phyloP scores from a whole-genome alignment of 192 early-diverging fungal species.

The Rhizophagus sp. region DNA sequence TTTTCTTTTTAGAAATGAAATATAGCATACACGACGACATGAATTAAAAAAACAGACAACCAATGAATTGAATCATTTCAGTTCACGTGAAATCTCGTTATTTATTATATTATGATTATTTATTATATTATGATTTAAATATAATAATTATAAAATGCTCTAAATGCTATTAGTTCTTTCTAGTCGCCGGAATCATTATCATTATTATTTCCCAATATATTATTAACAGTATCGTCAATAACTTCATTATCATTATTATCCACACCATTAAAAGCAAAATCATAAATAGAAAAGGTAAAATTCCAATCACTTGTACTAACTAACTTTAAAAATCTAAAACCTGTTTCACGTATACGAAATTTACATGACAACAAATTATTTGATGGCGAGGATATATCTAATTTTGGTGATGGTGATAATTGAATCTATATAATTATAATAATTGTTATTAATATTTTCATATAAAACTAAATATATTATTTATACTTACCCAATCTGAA shows the following conservation, averaged over 20 bases:
- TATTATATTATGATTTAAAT: no score
- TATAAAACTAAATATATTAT: neutral
- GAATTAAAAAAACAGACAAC: no score
- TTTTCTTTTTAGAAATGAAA: no score
- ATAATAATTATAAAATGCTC: no score
- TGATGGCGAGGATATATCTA: neutral
- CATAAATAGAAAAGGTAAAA: conserved; percentile 39
- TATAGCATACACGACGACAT: no score
- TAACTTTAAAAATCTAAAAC: conserved; percentile 46
- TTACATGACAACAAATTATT: neutral
- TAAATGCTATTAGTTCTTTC: no score
- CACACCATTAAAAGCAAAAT: conserved; percentile 42
- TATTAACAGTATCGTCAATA: neutral
- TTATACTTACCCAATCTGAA: conserved; percentile 37
- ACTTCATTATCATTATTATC: neutral
- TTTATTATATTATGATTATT: no score
- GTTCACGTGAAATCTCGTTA: no score
- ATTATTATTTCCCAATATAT: neutral
- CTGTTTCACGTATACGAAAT: conserved; percentile 37
- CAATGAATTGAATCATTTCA: no score
- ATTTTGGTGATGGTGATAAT: conserved; percentile 11
- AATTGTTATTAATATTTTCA: neutral
- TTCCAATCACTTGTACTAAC: conserved; percentile 33
- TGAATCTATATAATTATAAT: neutral
- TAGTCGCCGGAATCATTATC: neutral